Base-by-base conservation (phyloP, 805 yeast genomes). In the Kodamaea kaohsiungensis region DNA sequence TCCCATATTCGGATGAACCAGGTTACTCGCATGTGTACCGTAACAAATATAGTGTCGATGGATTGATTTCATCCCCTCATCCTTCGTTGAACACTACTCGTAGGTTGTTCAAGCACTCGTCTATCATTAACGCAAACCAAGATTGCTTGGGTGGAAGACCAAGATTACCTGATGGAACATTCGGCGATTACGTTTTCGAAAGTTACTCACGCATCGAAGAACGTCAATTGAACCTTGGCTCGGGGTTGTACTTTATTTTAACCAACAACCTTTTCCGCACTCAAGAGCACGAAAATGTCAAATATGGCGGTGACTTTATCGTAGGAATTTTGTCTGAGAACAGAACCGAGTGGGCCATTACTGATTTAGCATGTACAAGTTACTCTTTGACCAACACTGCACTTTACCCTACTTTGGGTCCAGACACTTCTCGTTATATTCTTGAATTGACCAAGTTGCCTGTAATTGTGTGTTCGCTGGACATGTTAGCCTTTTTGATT, bases 341-440 rank as follows among this genome's bases (percentile, higher is more conserved):
- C 65, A 73, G 84, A 48, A 74, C 80, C 7, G 89, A 88, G 68
- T 88, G 95, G 95, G 75, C 79, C 33, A 65, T 87, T 16, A 68
- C 88, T 27, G 95, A 88, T 69, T 67, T 87, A 61, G 91, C 91
- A 0, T 83, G 88, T 61, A 79, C 77, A 45, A 77, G 83, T 7
- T 86, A 82, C 58, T 56, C 65, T 37, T 53, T 65, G 49, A 60
- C 65, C 43, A 63, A 59, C 51, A 65, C 69, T 5, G 67, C 66
- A 7, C 60, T 65, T 56, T 65, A 65, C 53, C 61, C 64, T 38
- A 65, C 68, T 2, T 70, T 78, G 79, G 66, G 78, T 75, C 77
- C 85, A 1, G 78, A 77, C 43, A 79, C 93, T 3, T 79, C 90
- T 2, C 80, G 78, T 55, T 86, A 85, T 64, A 87, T 88, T 61